A percentile compares a stretch with the other conserved stretches of the same genome.
Conservation (phyloP, 805 yeast genomes). For the Dipodascus geniculatus region DNA sequence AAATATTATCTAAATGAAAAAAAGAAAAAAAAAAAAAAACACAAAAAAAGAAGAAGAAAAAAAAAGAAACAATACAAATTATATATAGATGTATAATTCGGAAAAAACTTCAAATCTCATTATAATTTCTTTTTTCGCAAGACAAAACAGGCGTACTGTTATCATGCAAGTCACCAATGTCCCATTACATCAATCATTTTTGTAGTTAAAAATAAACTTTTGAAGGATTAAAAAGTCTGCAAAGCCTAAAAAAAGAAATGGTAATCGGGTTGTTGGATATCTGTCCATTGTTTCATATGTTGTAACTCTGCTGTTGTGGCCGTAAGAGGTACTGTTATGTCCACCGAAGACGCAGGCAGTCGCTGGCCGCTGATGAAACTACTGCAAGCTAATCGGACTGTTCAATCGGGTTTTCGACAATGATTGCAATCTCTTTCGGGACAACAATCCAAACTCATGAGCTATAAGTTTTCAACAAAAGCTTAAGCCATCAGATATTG, state of each 20-base stretch:
- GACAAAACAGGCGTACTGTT: background rate
- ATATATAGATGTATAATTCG: background rate
- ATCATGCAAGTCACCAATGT: background rate
- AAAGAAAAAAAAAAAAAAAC: no score
- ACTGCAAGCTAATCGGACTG: no score
- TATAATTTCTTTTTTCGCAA: background rate
- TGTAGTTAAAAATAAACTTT: background rate
- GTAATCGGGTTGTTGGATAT: background rate
- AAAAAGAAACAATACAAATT: no score
- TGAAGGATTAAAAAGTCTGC: no score
- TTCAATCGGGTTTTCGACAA: no score
- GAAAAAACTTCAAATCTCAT: background rate
- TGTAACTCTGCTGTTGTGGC: background rate
- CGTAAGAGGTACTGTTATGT: background rate
- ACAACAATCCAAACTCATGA: no score
- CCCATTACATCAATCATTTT: background rate
- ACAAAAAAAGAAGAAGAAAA: background rate
- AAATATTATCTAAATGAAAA: no score
- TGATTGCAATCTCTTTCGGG: no score
- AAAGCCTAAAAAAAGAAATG: background rate
- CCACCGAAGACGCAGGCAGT: no score
- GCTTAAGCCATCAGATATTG: no score
- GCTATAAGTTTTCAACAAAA: no score
- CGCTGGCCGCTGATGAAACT: no score
- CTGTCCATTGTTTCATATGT: background rate